Evolutionary conservation across 495 filamentous ascomycete species (phyloP).

Genomic region (Opeltia flavorubescens): DNA sequence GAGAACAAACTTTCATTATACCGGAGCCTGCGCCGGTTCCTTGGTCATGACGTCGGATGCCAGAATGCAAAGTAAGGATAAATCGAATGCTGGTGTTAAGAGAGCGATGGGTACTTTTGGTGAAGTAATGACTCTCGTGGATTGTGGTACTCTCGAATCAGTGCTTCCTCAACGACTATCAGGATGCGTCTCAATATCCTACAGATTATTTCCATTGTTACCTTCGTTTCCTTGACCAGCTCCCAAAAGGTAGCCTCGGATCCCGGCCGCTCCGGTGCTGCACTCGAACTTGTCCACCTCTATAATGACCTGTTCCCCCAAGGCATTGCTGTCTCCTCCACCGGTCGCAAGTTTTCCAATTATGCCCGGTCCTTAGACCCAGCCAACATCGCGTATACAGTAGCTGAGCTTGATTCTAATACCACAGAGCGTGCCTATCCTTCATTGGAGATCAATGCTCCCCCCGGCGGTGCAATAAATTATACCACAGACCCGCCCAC

Average conservation of each 20-base stretch:
- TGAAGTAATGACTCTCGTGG: too few species aligned
- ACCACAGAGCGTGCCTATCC: slow-evolving; percentile 28
- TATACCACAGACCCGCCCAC: slow-evolving; percentile 26
- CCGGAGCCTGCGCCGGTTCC: too few species aligned
- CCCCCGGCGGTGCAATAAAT: slow-evolving; percentile 31
- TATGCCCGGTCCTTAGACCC: slow-evolving; percentile 30
- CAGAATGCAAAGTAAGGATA: neutral
- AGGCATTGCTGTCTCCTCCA: slow-evolving; percentile 29
- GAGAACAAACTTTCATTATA: too few species aligned
- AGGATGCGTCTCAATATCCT: neutral
- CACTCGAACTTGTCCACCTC: slow-evolving; percentile 14
- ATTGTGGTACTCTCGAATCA: too few species aligned
- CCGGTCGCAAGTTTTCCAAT: slow-evolving; percentile 30
- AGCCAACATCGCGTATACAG: slow-evolving; percentile 27
- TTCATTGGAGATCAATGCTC: slow-evolving; percentile 25
- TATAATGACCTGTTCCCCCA: slow-evolving; percentile 18
- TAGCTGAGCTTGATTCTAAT: slow-evolving; percentile 28
- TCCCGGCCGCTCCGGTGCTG: slow-evolving; percentile 4
- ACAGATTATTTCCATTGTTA: neutral
- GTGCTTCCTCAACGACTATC: neutral
- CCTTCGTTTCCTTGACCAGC: neutral
- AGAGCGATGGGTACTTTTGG: neutral
- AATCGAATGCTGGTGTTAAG: neutral
- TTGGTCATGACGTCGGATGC: too few species aligned
- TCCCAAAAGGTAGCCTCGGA: slow-evolving; percentile 11